A percentile compares a stretch with the other conserved stretches of the same genome.
These are phyloP conservation scores for Penicillium sp. DNA, from an alignment of 2,329 filamentous ascomycete species.

Conservation along the genomic window DNA sequence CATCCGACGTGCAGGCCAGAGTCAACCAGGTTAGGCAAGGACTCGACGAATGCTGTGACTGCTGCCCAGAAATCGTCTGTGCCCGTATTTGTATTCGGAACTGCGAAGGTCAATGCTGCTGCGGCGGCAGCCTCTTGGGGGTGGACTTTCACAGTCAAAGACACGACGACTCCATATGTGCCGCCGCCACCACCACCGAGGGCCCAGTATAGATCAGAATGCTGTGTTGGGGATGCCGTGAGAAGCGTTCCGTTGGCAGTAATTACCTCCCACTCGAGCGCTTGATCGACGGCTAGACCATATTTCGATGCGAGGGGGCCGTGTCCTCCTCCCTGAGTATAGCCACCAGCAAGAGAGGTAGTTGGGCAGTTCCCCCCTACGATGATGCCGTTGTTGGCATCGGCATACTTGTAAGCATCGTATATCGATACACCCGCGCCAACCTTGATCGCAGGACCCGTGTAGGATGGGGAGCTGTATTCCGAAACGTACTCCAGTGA, in stretches of 20 bases:
- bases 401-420: constrained; percentile 24
- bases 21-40: constrained; percentile 22
- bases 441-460: constrained; percentile 36
- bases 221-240: constrained; percentile 44
- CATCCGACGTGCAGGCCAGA: constrained; percentile 43
- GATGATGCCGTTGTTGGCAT: constrained; percentile 46
- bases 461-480: constrained; percentile 47
- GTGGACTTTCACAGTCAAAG: constrained; percentile 53
- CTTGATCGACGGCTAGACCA: constrained; percentile 58
- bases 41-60: neutral
- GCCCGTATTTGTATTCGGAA: neutral
- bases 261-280: constrained; percentile 55
- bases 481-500: constrained; percentile 19
- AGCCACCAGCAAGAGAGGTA: constrained; percentile 59
- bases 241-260: constrained; percentile 48
- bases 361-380: constrained; percentile 54
- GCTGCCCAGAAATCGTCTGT: neutral
- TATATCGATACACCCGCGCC: neutral
- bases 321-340: constrained; percentile 59
- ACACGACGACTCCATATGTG: constrained; percentile 56
- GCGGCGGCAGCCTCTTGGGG: constrained; percentile 37
- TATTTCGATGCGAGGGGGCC: constrained; percentile 50
- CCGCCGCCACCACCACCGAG: constrained; percentile 57
- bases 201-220: constrained; percentile 62
- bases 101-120: neutral